Base-by-base conservation (phyloP, 345 rosid genomes). In the Kandelia obovata region DNA sequence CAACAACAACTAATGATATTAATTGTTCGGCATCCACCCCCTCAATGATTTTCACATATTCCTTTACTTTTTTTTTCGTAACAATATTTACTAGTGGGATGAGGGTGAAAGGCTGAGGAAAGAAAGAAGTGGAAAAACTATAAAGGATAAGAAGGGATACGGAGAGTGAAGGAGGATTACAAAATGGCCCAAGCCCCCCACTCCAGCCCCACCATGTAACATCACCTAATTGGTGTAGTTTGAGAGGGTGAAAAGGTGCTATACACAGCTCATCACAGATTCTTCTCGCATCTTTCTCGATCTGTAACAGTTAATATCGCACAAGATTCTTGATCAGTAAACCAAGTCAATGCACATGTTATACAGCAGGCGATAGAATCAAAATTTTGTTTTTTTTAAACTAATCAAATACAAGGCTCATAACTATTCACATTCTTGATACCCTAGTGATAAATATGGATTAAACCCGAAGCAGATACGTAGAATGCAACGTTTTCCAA, bases 281-380 rank as follows among this genome's bases (percentile, higher is more conserved):
- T 60, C 79, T 26, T 69, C 64, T 66, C 58, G 58, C 66, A 53
- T 43, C 58, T 64, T 58, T 66, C 75, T 66, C 53, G 69, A 73
- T 70, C 85, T 79, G 77, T 53, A 61, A 16, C 28, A 62, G 51
- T 71, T 58, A 17, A 53, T 46, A 21, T 21, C 21, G 21, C 43
- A 57, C 37, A 35, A 21, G 4, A 20, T 51, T 72, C 23, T 5
- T 65, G 65, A 68, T 15, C 75, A 68, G 73, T 62, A 66, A 77
- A 71, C 71, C 62, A 79, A 64, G 84, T 66, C 84, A 77, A 77
- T 66, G 69, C 80, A 71, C 66, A 71, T 51, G 73, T 30, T 4
- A 74, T 1, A 13, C 27, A 62, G 31, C 20, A 32, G 55, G 37
- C 20, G 20, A 69, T 23, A 58, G 4, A 58, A 26, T 62, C 21